Evolutionary conservation across 768 basidiomycete species (phyloP).

Genomic region (Termitomyces sp.): DNA sequence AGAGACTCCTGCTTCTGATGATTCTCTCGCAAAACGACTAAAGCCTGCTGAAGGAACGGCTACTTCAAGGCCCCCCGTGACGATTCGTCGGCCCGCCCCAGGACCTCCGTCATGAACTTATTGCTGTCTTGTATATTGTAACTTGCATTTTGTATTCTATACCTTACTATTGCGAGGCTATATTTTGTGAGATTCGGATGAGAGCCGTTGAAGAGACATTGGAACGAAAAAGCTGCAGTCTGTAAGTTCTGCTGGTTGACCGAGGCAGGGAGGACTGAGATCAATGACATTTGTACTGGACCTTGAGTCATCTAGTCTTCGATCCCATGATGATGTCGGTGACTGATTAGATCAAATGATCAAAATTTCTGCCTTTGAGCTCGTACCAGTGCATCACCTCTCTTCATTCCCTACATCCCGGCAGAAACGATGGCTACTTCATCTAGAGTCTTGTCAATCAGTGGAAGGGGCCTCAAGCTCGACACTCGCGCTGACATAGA

Average conservation of each 20-base stretch:
- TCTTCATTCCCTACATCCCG: neutral
- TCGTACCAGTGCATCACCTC: neutral
- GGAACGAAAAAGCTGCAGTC: neutral
- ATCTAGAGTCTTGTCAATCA: slow-evolving; percentile 36
- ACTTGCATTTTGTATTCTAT: slow-evolving; percentile 1
- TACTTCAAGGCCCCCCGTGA: slow-evolving; percentile 15
- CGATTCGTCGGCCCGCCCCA: slow-evolving; percentile 14
- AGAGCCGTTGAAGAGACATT: neutral
- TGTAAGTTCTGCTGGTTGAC: neutral
- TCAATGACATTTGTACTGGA: too few relatives aligned
- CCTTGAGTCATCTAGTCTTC: too few relatives aligned
- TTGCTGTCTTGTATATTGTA: slow-evolving; percentile 10
- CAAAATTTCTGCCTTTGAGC: neutral
- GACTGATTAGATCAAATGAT: slow-evolving; percentile 2
- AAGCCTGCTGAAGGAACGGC: slow-evolving; percentile 43
- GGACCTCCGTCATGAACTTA: slow-evolving; percentile 6
- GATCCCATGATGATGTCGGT: too few relatives aligned
- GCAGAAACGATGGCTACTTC: slow-evolving; percentile 19
- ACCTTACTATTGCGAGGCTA: neutral
- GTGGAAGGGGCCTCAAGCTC: slow-evolving; percentile 75
- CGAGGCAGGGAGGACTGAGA: too few relatives aligned
- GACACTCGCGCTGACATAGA: slow-evolving; percentile 70
- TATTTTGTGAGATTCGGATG: neutral
- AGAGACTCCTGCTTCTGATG: slow-evolving; percentile 30
- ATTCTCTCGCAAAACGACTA: slow-evolving; percentile 61